Conservation (phyloP, 208 protist genomes). For the Endotrypanum monterogeii region DNA sequence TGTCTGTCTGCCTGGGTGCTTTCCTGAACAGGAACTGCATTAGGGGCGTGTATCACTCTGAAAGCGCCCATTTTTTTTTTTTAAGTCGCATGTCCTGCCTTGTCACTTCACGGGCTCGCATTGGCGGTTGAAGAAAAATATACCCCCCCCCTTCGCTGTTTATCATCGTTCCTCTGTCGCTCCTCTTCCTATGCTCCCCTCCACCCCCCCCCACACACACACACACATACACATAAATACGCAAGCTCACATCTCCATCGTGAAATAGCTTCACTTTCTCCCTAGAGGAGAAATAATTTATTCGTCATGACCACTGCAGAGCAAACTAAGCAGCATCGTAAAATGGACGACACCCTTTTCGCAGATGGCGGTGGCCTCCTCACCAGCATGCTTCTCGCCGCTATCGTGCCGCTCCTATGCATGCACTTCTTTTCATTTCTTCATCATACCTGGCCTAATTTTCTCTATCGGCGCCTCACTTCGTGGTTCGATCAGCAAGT, state of each 20-base stretch:
- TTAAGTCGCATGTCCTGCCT: neutral
- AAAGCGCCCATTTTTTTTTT: neutral
- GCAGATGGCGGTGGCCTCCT: constrained; percentile 17
- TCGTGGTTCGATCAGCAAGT: constrained; percentile 30
- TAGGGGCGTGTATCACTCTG: neutral
- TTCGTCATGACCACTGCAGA: neutral
- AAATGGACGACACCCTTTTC: neutral
- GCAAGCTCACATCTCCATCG: neutral
- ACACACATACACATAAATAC: neutral
- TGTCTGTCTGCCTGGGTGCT: neutral
- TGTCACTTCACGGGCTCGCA: neutral
- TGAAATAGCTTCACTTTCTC: neutral
- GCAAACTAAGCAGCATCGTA: too few species aligned
- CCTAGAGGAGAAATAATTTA: neutral
- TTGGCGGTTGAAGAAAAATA: neutral
- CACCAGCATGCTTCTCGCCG: constrained; percentile 35
- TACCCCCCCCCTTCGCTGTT: neutral
- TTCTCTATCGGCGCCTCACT: constrained; percentile 30
- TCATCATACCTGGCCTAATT: constrained; percentile 48
- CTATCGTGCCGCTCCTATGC: constrained; percentile 41
- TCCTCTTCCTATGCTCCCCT: neutral
- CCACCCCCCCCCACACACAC: neutral
- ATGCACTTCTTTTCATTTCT: constrained; percentile 41
- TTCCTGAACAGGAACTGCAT: neutral
- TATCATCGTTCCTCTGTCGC: constrained; percentile 23